Base-by-base conservation (phyloP, 2,329 filamentous ascomycete genomes). In the Pleurostoma richardsiae region DNA sequence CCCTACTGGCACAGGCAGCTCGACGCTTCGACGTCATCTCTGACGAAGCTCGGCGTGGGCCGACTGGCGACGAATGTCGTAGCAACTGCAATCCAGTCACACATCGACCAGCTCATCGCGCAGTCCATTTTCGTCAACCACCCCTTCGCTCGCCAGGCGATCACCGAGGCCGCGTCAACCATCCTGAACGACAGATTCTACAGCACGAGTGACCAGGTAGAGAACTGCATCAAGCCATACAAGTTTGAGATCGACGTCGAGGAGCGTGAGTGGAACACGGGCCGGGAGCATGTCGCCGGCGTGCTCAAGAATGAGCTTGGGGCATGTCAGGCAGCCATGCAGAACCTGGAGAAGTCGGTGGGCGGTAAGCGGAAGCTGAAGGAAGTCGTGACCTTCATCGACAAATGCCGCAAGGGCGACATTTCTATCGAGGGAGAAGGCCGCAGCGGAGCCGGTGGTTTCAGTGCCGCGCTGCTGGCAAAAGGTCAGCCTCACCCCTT, bases 141-240 rank as follows among this genome's bases (percentile, higher is more conserved):
- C 59, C 94, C 95, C 0, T 96, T 94, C 58, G 94, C 94, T 7
- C 85, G 89, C 33, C 84, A 94, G 64, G 88, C 90, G n/a, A 97
- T 99, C 54, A 87, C 83, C 42, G 90, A 96, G 56, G 91, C 94
- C 1, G 90, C 90, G 2, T 87, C 89, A 0, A 86, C 83, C 29
- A 97, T 99, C 45, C 71, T 99, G 10, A 94, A 94, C 54, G 94
- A 99, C 59, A 79, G 92, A 10, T 96, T 95, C 53, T 97, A 96
- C 69, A 94, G 92, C 67, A 99, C 95, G 1, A 94, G 88, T 52
- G 95, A 99, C 59, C 94, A 97, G 68, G 88, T 99, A 1, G 94
- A 99, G 66, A 97, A 97, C 62, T 99, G 92, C 63, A 95, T 99
- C 68, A 99, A 99, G 67, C 94, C 95, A 0, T 99, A 92, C 74